Evolutionary conservation across 176 grass and related monocot species (phyloP), one percentile per base, ranked within the genome.

Genomic region (Oryza brachyantha): DNA sequence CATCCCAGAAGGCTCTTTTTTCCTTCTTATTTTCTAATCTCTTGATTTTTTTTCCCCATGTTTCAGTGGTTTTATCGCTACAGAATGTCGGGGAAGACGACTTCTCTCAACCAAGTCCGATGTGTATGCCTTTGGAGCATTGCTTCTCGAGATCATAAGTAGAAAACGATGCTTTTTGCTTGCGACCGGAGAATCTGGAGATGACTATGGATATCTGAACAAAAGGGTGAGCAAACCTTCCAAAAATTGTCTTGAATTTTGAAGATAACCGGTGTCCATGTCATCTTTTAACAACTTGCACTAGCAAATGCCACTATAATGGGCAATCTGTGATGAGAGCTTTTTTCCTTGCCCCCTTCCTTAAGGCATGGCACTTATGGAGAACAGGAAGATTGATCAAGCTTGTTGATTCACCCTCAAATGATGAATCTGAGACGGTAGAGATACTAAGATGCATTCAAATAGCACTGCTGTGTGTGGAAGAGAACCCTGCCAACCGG

Each of bases 11-110:
- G 3, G 41, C 41, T 14, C 41, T 43, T 43, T 43, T 70, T 59
- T 22, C 34, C 26, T 29, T 72, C 7, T 14, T 16, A 41, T 32
- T 58, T 24, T 4, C 17, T 0, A 34, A 8, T 1, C 3, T 28
- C 14, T 39, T n/a, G n/a, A 59, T 7, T 42, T 65, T 70, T 40
- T 73, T 1, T 79, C 67, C 67, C 7, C 71, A 36, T 45, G 9
- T 82, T 82, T 54, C 67, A 88, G 79, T 65, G 86, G 80, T 28
- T 88, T 83, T 58, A 64, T 72, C 9, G 79, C 79, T n/a, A 79
- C 86, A 9, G 67, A 88, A 67, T 83, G 54, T 73, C 10, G 14
- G 29, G 38, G 32, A 64, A 32, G 71, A 68, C 35, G 62, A 16
- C 35, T 67, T 67, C 73, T 79, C 79, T 88, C 85, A n/a, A 26